Evolutionary conservation across 805 yeast genomes (phyloP).

Genomic region (Metschnikowia drakensbergensis): DNA sequence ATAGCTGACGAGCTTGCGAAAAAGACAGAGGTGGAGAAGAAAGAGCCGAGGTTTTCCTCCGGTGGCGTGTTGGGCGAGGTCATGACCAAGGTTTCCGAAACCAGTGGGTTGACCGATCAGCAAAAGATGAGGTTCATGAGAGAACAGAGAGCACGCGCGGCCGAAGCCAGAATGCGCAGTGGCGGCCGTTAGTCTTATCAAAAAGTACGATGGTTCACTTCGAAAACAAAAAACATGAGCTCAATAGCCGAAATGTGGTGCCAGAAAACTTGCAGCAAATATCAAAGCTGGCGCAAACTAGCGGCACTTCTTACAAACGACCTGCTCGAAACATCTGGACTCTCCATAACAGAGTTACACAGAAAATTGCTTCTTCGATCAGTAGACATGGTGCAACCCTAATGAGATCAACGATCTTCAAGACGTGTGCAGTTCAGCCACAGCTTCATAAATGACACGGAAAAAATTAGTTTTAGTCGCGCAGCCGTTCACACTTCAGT

Average conservation of each 20-base stretch:
- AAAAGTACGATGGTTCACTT: no score
- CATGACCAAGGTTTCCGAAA: constrained; percentile 30
- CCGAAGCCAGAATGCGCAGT: constrained; percentile 63
- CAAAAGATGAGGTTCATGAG: constrained; percentile 80
- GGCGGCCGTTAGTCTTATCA: not conserved
- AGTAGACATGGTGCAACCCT: no score
- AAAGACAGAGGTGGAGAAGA: constrained; percentile 37
- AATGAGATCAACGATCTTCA: no score
- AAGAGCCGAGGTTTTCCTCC: constrained; percentile 28
- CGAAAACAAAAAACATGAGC: no score
- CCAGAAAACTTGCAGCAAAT: no score
- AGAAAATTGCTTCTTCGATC: no score
- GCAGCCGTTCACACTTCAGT: not conserved
- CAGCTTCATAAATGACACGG: not conserved
- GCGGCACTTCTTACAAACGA: no score
- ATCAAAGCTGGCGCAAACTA: no score
- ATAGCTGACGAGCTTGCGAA: constrained; percentile 44
- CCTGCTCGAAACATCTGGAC: no score
- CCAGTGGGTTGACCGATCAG: constrained; percentile 64
- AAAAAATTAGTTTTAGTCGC: not conserved
- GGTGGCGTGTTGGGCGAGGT: constrained; percentile 32
- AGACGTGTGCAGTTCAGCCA: not conserved
- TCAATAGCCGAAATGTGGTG: no score
- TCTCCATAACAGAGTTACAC: no score
- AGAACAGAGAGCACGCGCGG: constrained; percentile 94